These are phyloP conservation scores for Mediolabrus comicus DNA, from an alignment of 108 stramenopile genomes.

Conservation along the genomic window DNA sequence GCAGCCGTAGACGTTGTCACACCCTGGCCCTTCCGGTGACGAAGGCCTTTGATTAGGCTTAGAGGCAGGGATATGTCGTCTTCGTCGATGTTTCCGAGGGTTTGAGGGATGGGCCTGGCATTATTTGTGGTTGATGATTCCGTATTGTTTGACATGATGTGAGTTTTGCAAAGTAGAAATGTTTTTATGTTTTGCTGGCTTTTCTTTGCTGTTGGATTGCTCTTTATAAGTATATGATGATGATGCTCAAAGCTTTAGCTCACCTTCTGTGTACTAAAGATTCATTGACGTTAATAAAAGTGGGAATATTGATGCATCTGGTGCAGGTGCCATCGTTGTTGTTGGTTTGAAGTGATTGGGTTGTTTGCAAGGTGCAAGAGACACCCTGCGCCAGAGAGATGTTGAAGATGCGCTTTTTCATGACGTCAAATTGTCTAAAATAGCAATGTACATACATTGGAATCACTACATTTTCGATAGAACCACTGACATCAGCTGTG, in stretches of 20 bases:
- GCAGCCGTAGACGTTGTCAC: slow-evolving; percentile 1
- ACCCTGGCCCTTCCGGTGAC: slow-evolving; percentile 6
- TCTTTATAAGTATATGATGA: too few relatives aligned
- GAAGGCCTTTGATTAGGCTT: slow-evolving; percentile 37
- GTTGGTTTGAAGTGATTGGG: too few relatives aligned
- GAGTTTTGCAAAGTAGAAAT: too few relatives aligned
- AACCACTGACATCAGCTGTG: background rate
- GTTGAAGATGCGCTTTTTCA: background rate
- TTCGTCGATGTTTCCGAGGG: slow-evolving; percentile 10
- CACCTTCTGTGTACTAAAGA: too few relatives aligned
- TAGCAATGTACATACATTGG: background rate
- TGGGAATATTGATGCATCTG: too few relatives aligned
- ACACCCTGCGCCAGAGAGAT: background rate
- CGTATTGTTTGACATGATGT: background rate
- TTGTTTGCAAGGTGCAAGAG: too few relatives aligned
- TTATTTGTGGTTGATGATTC: background rate
- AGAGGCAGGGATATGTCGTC: slow-evolving; percentile 28
- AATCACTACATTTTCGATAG: background rate
- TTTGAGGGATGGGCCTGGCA: background rate
- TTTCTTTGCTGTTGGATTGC: too few relatives aligned
- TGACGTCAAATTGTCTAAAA: background rate
- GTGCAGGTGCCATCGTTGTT: too few relatives aligned
- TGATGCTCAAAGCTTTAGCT: too few relatives aligned
- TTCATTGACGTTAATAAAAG: too few relatives aligned
- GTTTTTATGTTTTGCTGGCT: too few relatives aligned